A percentile compares a stretch with the other conserved stretches of the same genome.
Evolutionary conservation across 179 eudicot species (phyloP).

Genomic region (Gypsophila paniculata): DNA sequence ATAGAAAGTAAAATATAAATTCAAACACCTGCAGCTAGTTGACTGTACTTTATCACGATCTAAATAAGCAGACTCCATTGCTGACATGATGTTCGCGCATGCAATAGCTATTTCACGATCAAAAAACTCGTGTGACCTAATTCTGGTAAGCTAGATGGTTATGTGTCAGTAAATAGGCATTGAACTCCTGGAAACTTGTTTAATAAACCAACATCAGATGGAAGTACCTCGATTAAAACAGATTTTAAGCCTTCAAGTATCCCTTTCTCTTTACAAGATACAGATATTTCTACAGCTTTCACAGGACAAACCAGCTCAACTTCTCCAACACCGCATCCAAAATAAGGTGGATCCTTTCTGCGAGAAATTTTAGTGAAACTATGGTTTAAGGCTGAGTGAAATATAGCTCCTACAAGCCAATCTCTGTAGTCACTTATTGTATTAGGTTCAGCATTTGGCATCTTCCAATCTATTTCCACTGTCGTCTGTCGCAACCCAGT

Average conservation of each 20-base stretch:
- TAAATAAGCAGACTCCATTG: constrained; percentile 73
- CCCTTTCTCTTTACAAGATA: constrained; percentile 70
- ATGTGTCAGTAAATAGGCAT: constrained; percentile 17
- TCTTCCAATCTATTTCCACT: constrained; percentile 73
- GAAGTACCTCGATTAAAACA: constrained; percentile 61
- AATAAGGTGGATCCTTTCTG: constrained; percentile 66
- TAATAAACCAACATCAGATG: neutral
- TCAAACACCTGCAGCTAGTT: constrained; percentile 56
- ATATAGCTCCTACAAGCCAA: constrained; percentile 63
- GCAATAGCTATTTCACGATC: constrained; percentile 66
- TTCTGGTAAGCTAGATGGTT: constrained; percentile 56
- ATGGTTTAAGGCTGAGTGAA: constrained; percentile 68
- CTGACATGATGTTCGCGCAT: constrained; percentile 61
- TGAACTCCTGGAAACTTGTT: constrained; percentile 4
- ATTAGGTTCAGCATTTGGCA: constrained; percentile 49
- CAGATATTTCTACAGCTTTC: constrained; percentile 65
- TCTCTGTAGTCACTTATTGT: constrained; percentile 66
- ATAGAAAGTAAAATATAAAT: neutral
- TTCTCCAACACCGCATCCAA: constrained; percentile 63
- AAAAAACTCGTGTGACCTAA: constrained; percentile 60
- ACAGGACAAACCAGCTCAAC: constrained; percentile 59
- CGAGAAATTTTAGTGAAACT: constrained; percentile 70
- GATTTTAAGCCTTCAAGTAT: constrained; percentile 61
- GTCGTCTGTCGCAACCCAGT: constrained; percentile 50
- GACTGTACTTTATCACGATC: constrained; percentile 79